A percentile compares a stretch with the other conserved stretches of the same genome.
Conservation (phyloP, 345 rosid species). For the Chamaenerion angustifolium region DNA sequence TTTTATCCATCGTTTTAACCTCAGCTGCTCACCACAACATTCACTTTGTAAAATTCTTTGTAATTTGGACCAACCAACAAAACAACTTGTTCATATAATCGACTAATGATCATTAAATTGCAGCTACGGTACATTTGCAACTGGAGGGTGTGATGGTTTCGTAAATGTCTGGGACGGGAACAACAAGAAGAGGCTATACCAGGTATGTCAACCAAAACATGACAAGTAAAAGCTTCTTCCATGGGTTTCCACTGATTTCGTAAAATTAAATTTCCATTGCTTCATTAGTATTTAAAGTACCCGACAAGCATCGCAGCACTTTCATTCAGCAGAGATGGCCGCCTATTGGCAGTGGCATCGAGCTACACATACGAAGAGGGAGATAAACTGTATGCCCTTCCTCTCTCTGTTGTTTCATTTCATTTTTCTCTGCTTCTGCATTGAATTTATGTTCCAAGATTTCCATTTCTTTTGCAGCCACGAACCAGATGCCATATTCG, state of each 20-base stretch:
- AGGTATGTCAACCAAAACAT: constrained; percentile 28
- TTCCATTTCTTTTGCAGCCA: constrained; percentile 42
- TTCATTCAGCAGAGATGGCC: constrained; percentile 95
- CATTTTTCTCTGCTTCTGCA: constrained; percentile 1
- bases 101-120: constrained; percentile 10
- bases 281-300: constrained; percentile 68
- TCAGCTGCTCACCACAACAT: too few species aligned
- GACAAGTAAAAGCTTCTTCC: background rate
- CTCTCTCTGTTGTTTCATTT: background rate
- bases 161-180: constrained; percentile 97
- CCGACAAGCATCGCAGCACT: constrained; percentile 85
- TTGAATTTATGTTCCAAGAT: background rate
- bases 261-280: constrained; percentile 2
- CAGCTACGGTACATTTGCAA: constrained; percentile 98
- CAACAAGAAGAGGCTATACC: constrained; percentile 97
- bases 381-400: constrained; percentile 55
- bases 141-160: constrained; percentile 98
- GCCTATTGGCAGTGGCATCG: constrained; percentile 88
- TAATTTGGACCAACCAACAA: too few species aligned
- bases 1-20: too few species aligned
- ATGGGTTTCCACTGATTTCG: constrained; percentile 1
- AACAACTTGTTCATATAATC: background rate
- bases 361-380: constrained; percentile 98
- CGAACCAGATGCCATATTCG: constrained; percentile 79
- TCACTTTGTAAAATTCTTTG: too few species aligned